Evolutionary conservation across 1,139 yeast species (phyloP).

Genomic region (Scheffersomyces stambukii): DNA sequence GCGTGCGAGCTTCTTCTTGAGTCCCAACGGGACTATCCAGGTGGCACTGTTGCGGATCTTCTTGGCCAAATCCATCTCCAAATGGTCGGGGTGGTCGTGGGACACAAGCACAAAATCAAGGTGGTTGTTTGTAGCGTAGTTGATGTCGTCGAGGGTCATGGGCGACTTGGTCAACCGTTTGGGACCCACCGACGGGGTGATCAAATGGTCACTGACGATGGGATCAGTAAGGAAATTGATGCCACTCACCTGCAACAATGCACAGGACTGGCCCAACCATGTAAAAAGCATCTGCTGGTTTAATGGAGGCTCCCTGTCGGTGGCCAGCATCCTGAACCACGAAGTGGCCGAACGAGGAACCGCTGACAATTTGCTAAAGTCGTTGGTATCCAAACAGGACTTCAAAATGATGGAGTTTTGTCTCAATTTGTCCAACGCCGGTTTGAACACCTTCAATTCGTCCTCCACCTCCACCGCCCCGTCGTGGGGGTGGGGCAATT

Average conservation of each 20-base stretch:
- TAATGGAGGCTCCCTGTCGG: conserved; percentile 19
- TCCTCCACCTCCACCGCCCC: conserved; percentile 45
- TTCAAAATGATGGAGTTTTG: conserved; percentile 27
- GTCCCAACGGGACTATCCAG: conserved; percentile 88
- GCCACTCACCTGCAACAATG: conserved; percentile 67
- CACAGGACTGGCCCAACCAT: conserved; percentile 93
- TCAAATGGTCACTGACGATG: conserved; percentile 63
- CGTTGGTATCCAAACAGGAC: conserved; percentile 19
- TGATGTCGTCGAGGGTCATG: conserved; percentile 57
- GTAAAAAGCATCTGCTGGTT: conserved; percentile 60
- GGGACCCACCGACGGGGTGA: conserved; percentile 70
- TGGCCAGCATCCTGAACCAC: background rate
- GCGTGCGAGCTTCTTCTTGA: conserved; percentile 54
- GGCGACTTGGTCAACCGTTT: conserved; percentile 75
- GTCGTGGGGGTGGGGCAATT: conserved; percentile 42
- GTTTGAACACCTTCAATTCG: conserved; percentile 54
- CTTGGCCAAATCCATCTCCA: conserved; percentile 60
- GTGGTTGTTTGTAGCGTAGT: conserved; percentile 40
- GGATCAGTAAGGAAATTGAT: conserved; percentile 84
- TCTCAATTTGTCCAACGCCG: conserved; percentile 48
- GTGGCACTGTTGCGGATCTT: conserved; percentile 56
- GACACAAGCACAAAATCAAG: conserved; percentile 77
- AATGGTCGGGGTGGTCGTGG: conserved; percentile 94
- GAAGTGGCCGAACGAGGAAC: conserved; percentile 7
- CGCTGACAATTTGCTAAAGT: conserved; percentile 15